phyloP scores from a whole-genome alignment of 2,329 filamentous ascomycete species.

The Whalleya microplaca region DNA sequence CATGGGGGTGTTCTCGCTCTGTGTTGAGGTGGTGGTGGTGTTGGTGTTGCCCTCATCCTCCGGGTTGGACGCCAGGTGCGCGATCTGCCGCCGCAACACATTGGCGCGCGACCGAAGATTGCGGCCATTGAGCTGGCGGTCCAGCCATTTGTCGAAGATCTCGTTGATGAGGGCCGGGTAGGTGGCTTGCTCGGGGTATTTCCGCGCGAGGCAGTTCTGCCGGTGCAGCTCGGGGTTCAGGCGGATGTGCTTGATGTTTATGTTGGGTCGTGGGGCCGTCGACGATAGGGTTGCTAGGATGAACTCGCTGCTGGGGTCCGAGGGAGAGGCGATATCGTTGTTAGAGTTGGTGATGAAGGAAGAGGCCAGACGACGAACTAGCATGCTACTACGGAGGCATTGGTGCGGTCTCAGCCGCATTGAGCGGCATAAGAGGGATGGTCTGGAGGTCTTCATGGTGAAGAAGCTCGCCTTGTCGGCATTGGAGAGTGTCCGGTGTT shows the following conservation, averaged over 20 bases:
- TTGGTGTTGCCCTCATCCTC: conserved; percentile 47
- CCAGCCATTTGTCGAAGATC: conserved; percentile 61
- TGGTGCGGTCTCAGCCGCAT: conserved; percentile 17
- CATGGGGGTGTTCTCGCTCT: conserved; percentile 10
- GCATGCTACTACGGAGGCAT: conserved; percentile 19
- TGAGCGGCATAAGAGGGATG: conserved; percentile 32
- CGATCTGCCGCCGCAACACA: conserved; percentile 60
- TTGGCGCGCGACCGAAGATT: conserved; percentile 70
- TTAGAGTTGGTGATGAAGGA: conserved; percentile 15
- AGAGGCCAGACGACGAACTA: conserved; percentile 24
- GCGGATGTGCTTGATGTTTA: conserved; percentile 90
- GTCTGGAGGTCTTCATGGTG: conserved; percentile 28
- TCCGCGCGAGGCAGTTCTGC: conserved; percentile 81
- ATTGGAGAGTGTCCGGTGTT: neutral
- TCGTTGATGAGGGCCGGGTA: conserved; percentile 60
- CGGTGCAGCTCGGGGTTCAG: conserved; percentile 80
- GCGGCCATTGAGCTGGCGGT: conserved; percentile 63
- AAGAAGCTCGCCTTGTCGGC: neutral
- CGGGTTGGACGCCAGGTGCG: conserved; percentile 53
- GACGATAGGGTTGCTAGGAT: conserved; percentile 48
- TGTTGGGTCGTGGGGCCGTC: conserved; percentile 75
- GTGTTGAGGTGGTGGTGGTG: conserved; percentile 10
- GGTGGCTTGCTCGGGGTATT: conserved; percentile 66
- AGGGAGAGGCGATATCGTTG: conserved; percentile 1
- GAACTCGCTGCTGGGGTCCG: conserved; percentile 1